Evolutionary conservation across 495 filamentous ascomycete genomes (phyloP).

Genomic region (Penicillium turbatum): DNA sequence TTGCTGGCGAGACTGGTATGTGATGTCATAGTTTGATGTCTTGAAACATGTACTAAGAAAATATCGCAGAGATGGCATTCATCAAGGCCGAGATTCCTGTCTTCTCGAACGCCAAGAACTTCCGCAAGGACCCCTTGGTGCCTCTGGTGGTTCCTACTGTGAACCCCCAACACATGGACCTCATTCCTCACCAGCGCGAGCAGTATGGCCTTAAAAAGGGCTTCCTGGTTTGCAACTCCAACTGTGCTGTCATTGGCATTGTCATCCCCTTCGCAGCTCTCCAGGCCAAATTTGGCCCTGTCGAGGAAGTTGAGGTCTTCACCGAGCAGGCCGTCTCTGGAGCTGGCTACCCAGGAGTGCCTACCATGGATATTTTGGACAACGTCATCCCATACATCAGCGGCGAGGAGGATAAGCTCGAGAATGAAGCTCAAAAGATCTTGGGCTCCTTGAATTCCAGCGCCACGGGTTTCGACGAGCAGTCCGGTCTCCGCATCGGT

Average conservation of each 20-base stretch:
- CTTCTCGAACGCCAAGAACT: conserved; percentile 89
- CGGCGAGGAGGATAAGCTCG: conserved; percentile 87
- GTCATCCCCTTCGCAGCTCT: conserved; percentile 86
- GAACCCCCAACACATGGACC: conserved; percentile 70
- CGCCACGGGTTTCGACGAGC: conserved; percentile 61
- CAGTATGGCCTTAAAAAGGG: conserved; percentile 65
- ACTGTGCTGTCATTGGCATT: conserved; percentile 85
- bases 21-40: background rate
- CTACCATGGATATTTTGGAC: conserved; percentile 68
- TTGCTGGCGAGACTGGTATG: conserved; percentile 74
- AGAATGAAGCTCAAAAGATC: conserved; percentile 83
- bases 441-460: conserved; percentile 63
- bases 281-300: conserved; percentile 67
- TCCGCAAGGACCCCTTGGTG: conserved; percentile 76
- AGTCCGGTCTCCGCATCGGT: conserved; percentile 60
- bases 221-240: conserved; percentile 84
- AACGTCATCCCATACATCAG: conserved; percentile 83
- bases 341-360: conserved; percentile 83
- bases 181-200: conserved; percentile 72
- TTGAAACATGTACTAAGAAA: background rate
- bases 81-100: conserved; percentile 71
- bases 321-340: conserved; percentile 87
- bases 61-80: conserved; percentile 65
- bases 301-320: conserved; percentile 72
- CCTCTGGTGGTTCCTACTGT: conserved; percentile 83